Evolutionary conservation across 352 stramenopile genomes (phyloP), one percentile per base, ranked within the genome.

Genomic region (Saprolegnia diclina): DNA sequence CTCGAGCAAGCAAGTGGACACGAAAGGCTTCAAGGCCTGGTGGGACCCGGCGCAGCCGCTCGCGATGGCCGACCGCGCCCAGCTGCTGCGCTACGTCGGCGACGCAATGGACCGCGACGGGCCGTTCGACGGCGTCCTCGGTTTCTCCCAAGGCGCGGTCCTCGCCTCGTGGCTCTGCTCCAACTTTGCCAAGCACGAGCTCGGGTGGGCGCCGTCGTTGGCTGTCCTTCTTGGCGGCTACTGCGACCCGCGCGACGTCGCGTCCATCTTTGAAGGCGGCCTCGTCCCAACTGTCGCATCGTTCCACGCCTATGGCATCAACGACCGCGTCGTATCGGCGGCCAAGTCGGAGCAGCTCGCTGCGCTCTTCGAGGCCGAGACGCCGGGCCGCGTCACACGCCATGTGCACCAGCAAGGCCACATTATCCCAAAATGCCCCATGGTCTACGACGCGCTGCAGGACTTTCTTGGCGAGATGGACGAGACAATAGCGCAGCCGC

Each of bases 81-180:
- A 79, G 1, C 82, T 83, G 26, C 61, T 77, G 9, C 72, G 71
- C 45, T 75, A 83, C 45, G 71, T 92, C 59, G 75, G 81, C 21
- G 71, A 76, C 21, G 55, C 55, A 0, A 22, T 72, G 16, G 4
- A 22, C 11, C 40, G 26, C 0, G 19, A 45, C 16, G 54, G 54
- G 61, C 65, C 54, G 7, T 55, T 67, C 40, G 65, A 72, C 37
- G 59, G 55, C 22, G 42, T 72, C 22, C 35, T 72, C 44, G 65
- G 65, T 9, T 72, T 72, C 32, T 72, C 65, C 10, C 65, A 72
- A 67, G 65, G 65, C 7, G 86, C 86, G 19, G 89, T 76, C 63
- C 73, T 94, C 18, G 86, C 84, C 26, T 78, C 86, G 53, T 92
- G 84, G 85, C 83, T 94, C 73, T 92, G 86, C 71, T 85, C 86